Conservation (phyloP, 352 stramenopile species). For the Phytophthora brassicae region DNA sequence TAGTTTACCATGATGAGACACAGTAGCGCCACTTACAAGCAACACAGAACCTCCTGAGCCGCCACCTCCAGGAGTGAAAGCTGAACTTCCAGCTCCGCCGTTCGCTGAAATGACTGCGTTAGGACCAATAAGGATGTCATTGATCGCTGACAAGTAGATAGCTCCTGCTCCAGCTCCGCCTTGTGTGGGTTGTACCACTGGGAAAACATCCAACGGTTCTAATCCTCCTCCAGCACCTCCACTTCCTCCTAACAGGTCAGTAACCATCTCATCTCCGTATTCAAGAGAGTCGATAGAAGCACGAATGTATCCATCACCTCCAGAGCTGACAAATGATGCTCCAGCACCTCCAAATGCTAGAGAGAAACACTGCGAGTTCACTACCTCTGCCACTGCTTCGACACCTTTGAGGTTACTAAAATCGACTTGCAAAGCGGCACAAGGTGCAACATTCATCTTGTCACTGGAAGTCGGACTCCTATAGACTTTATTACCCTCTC, state of each 20-base stretch:
- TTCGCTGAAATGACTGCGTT: constrained; percentile 82
- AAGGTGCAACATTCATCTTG: constrained; percentile 29
- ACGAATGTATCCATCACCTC: constrained; percentile 58
- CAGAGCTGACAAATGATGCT: constrained; percentile 55
- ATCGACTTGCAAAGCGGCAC: constrained; percentile 46
- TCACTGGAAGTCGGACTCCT: constrained; percentile 71
- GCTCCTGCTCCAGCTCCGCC: constrained; percentile 91
- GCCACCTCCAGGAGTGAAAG: constrained; percentile 58
- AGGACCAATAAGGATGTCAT: constrained; percentile 91
- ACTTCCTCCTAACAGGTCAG: constrained; percentile 90
- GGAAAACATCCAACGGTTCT: constrained; percentile 81
- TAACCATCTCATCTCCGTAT: constrained; percentile 54
- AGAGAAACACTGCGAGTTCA: constrained; percentile 85
- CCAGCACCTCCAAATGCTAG: constrained; percentile 89
- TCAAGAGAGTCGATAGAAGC: constrained; percentile 16
- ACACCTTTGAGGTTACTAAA: constrained; percentile 42
- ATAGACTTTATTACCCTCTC: constrained; percentile 74
- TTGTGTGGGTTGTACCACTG: constrained; percentile 63
- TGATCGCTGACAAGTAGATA: constrained; percentile 88
- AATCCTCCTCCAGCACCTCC: constrained; percentile 86
- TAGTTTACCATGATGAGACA: constrained; percentile 74
- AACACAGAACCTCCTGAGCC: constrained; percentile 58
- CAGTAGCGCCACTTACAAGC: constrained; percentile 48
- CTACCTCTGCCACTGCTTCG: constrained; percentile 56
- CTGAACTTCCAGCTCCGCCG: constrained; percentile 50